Conservation (phyloP, 768 basidiomycete species). For the Termitomyces sp. region DNA sequence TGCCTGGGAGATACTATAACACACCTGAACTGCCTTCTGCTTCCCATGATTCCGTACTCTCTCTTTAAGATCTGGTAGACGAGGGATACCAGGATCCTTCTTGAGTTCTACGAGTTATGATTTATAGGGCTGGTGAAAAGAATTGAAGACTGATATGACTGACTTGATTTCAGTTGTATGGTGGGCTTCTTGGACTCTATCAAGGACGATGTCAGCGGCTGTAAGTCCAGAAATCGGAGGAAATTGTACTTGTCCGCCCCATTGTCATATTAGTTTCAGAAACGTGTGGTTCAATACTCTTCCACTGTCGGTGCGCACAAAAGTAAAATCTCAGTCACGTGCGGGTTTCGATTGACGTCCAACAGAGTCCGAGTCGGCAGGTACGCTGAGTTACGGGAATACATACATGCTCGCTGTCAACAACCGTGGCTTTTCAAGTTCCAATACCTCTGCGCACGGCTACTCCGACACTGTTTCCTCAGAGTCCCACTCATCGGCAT, state of each 20-base stretch:
- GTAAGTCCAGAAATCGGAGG: neutral
- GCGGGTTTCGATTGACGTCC: neutral
- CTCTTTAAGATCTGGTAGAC: constrained; percentile 69
- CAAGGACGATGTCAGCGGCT: neutral
- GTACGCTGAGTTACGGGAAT: neutral
- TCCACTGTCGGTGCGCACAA: neutral
- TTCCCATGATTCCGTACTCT: constrained; percentile 48
- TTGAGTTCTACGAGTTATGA: constrained; percentile 55
- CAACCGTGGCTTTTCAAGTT: neutral
- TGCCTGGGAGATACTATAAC: constrained; percentile 14
- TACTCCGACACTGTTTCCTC: constrained; percentile 5
- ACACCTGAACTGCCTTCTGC: constrained; percentile 37
- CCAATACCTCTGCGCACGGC: neutral
- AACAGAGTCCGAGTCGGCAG: neutral
- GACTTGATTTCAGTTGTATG: constrained; percentile 39
- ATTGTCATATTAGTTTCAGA: constrained; percentile 22
- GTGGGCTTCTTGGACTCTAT: constrained; percentile 36
- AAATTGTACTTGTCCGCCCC: constrained; percentile 37
- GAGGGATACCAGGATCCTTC: constrained; percentile 87
- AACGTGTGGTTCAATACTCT: neutral
- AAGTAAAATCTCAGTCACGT: constrained; percentile 3
- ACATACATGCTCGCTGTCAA: constrained; percentile 5
- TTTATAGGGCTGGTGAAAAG: neutral
- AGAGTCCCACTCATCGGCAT: neutral
- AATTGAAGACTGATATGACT: constrained; percentile 14